phyloP scores from a whole-genome alignment of 1,284 basidiomycete species.

The Trichosporon ovoides region DNA sequence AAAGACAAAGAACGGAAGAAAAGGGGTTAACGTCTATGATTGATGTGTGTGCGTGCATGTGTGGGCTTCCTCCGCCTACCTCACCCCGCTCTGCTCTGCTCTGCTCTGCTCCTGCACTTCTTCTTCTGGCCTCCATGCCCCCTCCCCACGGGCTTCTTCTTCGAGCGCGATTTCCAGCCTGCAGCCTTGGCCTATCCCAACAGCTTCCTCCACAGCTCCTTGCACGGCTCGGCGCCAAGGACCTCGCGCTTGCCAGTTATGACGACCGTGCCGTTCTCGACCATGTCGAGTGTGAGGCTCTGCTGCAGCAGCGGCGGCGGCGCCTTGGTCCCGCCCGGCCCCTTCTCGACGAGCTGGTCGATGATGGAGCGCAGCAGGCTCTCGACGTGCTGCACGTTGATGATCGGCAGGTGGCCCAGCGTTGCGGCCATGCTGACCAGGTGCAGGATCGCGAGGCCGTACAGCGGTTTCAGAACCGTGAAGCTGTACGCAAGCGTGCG shows the following conservation, averaged over 20 bases:
- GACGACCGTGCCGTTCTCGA: conserved; percentile 16
- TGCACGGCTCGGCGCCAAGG: conserved; percentile 19
- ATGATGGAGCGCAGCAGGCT: conserved; percentile 35
- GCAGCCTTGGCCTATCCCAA: conserved; percentile 11
- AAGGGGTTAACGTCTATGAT: background rate
- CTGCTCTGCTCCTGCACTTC: background rate
- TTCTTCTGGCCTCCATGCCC: no score
- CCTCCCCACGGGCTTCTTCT: background rate
- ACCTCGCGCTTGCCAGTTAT: conserved; percentile 21
- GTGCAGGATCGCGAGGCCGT: conserved; percentile 40
- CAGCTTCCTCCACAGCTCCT: conserved; percentile 23
- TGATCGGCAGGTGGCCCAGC: conserved; percentile 28
- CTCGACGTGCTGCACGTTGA: conserved; percentile 30
- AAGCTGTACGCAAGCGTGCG: conserved; percentile 45
- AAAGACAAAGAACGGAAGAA: no score
- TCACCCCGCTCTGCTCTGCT: background rate
- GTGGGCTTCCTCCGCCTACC: background rate
- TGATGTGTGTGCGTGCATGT: background rate
- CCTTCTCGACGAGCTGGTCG: conserved; percentile 32
- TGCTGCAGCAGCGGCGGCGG: conserved; percentile 9
- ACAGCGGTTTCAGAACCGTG: conserved; percentile 41
- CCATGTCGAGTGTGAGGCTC: conserved; percentile 19
- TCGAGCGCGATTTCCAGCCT: background rate
- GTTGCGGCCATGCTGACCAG: conserved; percentile 31
- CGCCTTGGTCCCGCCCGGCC: conserved; percentile 19